phyloP scores from a whole-genome alignment of 169 alveolate genomes.

The Toxoplasma gondii region DNA sequence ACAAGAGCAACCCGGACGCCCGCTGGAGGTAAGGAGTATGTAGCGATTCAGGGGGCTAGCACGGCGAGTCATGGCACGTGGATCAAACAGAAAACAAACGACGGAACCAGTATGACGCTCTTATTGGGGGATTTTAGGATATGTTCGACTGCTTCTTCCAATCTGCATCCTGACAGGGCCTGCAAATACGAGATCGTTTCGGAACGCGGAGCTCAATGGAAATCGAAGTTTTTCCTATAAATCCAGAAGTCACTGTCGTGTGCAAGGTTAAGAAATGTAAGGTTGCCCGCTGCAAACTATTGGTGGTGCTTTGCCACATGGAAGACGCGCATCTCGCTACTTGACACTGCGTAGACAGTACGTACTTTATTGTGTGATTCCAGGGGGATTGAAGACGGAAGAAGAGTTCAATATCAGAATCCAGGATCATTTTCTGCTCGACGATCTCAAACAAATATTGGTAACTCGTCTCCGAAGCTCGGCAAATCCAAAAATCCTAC shows the following conservation, averaged over 20 bases:
- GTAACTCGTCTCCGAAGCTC: background rate
- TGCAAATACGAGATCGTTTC: slow-evolving; percentile 18
- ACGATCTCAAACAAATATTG: background rate
- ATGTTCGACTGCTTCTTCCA: no score
- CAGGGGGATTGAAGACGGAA: background rate
- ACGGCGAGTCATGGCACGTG: no score
- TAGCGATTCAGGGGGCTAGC: background rate
- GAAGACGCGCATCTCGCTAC: background rate
- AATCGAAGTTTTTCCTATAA: slow-evolving; percentile 18
- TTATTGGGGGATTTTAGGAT: no score
- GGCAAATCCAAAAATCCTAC: background rate
- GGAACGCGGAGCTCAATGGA: slow-evolving; percentile 35
- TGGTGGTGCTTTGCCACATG: background rate
- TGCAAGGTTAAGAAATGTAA: slow-evolving; percentile 41
- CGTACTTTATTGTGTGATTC: background rate
- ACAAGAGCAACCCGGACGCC: slow-evolving; percentile 44
- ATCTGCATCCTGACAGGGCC: slow-evolving; percentile 20
- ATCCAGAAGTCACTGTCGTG: slow-evolving; percentile 17
- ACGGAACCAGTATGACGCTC: no score
- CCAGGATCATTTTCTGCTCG: slow-evolving; percentile 14
- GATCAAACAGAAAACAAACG: no score
- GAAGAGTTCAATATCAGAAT: background rate
- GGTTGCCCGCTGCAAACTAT: background rate
- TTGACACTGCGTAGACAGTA: background rate
- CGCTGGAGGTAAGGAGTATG: slow-evolving; percentile 16